Evolutionary conservation across 768 basidiomycete genomes (phyloP).

Genomic region (Coprinopsis sp.): DNA sequence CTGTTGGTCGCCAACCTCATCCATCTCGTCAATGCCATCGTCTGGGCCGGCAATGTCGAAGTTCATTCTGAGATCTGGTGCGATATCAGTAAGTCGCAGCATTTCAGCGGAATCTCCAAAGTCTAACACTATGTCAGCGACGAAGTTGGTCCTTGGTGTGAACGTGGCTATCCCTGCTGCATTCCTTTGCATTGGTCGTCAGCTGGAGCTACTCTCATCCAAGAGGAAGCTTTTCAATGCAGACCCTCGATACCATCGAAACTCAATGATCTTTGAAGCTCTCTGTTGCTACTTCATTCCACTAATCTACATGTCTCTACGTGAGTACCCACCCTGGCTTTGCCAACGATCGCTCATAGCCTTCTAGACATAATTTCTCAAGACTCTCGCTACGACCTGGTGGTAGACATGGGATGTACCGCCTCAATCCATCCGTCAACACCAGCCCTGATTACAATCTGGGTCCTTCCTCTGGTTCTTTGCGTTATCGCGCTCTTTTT

Average conservation of each 20-base stretch:
- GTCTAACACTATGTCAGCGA: slow-evolving; percentile 45
- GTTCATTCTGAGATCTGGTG: slow-evolving; percentile 44
- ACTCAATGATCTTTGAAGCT: slow-evolving; percentile 40
- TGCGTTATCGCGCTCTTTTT: slow-evolving; percentile 37
- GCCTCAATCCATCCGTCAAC: slow-evolving; percentile 42
- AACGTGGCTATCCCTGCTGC: slow-evolving; percentile 54
- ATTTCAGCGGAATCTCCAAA: not conserved
- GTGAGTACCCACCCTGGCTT: slow-evolving; percentile 32
- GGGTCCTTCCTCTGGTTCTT: slow-evolving; percentile 41
- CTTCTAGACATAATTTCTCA: slow-evolving; percentile 50
- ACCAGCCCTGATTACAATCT: slow-evolving; percentile 38
- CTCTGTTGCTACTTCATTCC: slow-evolving; percentile 52
- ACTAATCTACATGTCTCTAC: slow-evolving; percentile 51
- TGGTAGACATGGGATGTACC: slow-evolving; percentile 52
- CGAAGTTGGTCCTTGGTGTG: slow-evolving; percentile 48
- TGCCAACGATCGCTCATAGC: slow-evolving; percentile 2
- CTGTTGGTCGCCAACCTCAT: slow-evolving; percentile 41
- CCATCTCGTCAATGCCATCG: slow-evolving; percentile 44
- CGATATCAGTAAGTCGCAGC: slow-evolving; percentile 42
- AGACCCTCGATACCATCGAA: slow-evolving; percentile 33
- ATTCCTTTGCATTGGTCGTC: slow-evolving; percentile 50
- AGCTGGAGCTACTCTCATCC: slow-evolving; percentile 53
- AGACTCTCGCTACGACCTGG: slow-evolving; percentile 59
- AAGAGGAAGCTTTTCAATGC: slow-evolving; percentile 28
- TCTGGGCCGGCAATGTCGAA: slow-evolving; percentile 50